Conservation (phyloP, 345 rosid species). For the Erodium maritimum region DNA sequence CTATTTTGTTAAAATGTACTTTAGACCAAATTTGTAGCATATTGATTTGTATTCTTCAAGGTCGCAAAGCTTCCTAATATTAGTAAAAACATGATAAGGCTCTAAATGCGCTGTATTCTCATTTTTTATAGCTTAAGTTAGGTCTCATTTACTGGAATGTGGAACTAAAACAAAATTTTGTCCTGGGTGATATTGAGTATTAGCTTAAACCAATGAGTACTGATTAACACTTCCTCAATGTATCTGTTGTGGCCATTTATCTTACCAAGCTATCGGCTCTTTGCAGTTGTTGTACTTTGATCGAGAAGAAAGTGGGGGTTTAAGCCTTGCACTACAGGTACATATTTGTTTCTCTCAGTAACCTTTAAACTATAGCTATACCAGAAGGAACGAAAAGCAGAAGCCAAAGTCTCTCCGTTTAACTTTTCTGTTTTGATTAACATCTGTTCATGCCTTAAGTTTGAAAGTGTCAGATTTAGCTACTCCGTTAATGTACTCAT, state of each 20-base stretch:
- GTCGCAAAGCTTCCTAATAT: too few relatives aligned
- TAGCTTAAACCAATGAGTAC: too few relatives aligned
- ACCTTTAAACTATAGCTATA: too few relatives aligned
- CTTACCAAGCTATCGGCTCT: slow-evolving; percentile 21
- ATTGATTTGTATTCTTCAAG: too few relatives aligned
- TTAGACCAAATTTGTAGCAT: too few relatives aligned
- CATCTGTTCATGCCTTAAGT: background rate
- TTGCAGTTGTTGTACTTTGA: slow-evolving; percentile 89
- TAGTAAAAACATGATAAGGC: too few relatives aligned
- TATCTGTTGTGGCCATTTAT: background rate
- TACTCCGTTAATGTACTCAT: background rate
- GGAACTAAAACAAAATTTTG: too few relatives aligned
- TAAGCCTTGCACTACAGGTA: slow-evolving; percentile 95
- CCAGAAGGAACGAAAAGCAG: background rate
- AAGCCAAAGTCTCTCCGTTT: background rate
- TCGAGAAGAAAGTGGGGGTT: slow-evolving; percentile 61
- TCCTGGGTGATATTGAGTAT: too few relatives aligned
- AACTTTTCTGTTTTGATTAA: background rate
- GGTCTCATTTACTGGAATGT: too few relatives aligned
- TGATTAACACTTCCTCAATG: background rate
- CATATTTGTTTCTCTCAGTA: background rate
- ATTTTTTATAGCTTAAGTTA: too few relatives aligned
- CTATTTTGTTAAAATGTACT: too few relatives aligned
- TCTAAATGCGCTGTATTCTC: too few relatives aligned
- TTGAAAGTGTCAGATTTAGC: background rate